Evolutionary conservation across 441 rosid species (phyloP), one percentile per base, ranked within the genome.

Genomic region (Populus trichocarpa): DNA sequence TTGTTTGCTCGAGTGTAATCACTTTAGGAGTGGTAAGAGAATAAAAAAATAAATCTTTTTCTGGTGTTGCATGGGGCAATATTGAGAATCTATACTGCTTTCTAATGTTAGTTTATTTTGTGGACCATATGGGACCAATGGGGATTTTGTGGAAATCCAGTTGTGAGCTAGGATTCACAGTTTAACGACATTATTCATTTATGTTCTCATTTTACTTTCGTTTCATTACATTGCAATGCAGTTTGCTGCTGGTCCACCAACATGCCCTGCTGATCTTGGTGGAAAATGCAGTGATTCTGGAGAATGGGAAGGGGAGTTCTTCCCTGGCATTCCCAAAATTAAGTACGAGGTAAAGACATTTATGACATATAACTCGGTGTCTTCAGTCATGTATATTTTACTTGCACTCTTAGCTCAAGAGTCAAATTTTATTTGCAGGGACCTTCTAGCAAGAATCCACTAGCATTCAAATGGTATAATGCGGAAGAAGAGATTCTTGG

Each of bases 231-330:
- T 38, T 71, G 65, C 35, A n/a, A 83, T 83, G 42, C 74, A 96
- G 99, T 79, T 75, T 73, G 93, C 90, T 81, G 84, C 77, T 73
- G 69, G 28, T 70, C 83, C 92, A 57, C 94, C 71, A 73, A 94
- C 95, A 20, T 96, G 99, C 81, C 97, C 97, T 70, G 92, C 98
- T 81, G 81, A 84, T 84, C 86, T 83, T 75, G 87, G 79, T 18
- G 61, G 80, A 16, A 71, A 84, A 28, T 90, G 91, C 70, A 76
- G 75, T 73, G 93, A 84, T 77, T 83, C 89, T n/a, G 93, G 81
- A 74, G 93, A 86, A 28, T 96, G 99, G 98, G 72, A 89, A 80
- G 98, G 96, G 69, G 99, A 96, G 38, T 94, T 93, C 82, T 96
- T 96, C 86, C 98, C 95, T 46, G 94, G 77, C 9, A 89, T 96